A percentile compares a stretch with the other conserved stretches of the same genome.
Conservation (phyloP, 169 alveolate species). For the Fabrea salina region DNA sequence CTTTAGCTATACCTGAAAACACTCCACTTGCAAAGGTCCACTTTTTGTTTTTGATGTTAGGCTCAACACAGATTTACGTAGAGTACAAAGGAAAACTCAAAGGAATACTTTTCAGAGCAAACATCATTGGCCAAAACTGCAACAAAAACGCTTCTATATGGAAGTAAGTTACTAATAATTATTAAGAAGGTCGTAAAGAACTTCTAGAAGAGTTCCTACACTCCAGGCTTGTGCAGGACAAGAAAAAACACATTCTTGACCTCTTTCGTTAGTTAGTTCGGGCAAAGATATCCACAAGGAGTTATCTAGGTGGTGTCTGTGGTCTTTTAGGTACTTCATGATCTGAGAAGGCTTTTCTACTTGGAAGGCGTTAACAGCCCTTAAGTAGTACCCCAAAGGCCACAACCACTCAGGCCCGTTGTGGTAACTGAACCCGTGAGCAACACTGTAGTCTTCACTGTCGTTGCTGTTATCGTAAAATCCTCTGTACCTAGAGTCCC, state of each 20-base stretch:
- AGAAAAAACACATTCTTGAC: constrained; percentile 76
- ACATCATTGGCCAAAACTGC: too few relatives aligned
- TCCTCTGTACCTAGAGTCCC: constrained; percentile 78
- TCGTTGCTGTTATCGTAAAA: constrained; percentile 84
- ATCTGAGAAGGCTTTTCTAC: constrained; percentile 45
- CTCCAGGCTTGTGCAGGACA: constrained; percentile 88
- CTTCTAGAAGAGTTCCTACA: constrained; percentile 44
- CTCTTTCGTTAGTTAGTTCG: constrained; percentile 89
- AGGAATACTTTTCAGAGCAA: constrained; percentile 60
- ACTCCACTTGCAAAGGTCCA: constrained; percentile 64
- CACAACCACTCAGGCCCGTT: constrained; percentile 97
- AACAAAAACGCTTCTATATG: too few relatives aligned
- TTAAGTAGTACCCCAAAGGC: constrained; percentile 88
- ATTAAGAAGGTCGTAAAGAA: constrained; percentile 24
- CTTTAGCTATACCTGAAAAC: constrained; percentile 62
- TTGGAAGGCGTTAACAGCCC: constrained; percentile 50
- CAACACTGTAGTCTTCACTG: constrained; percentile 57
- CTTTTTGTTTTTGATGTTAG: constrained; percentile 70
- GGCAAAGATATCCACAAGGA: constrained; percentile 89
- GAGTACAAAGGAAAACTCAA: constrained; percentile 52
- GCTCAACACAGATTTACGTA: constrained; percentile 65
- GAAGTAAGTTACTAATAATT: too few relatives aligned
- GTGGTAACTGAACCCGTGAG: constrained; percentile 89
- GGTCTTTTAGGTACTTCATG: constrained; percentile 63
- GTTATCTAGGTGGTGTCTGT: constrained; percentile 56